Base-by-base conservation (phyloP, 768 basidiomycete species). In the Boletus sp. region DNA sequence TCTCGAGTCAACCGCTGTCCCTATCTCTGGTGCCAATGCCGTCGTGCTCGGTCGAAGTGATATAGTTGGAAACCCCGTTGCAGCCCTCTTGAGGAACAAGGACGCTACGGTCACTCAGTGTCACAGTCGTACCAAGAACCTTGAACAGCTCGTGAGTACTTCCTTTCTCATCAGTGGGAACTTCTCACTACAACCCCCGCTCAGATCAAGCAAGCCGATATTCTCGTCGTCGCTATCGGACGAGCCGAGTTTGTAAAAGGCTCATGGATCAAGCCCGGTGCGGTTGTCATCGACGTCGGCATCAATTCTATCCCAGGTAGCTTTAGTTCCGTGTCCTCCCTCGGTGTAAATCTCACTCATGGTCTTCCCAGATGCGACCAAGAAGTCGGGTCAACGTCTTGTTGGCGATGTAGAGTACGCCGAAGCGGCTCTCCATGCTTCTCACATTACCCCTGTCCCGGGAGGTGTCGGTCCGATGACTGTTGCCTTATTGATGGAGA, bases 391-490 rank as follows among this genome's bases (percentile, higher is more conserved):
- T 37, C 88, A 94, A 65, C 88, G 96, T 54, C 81, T 99, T 9
- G 94, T 98, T 53, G 97, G 97, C 37, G 97, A 99, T 72, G 95
- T 98, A 47, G 85, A 97, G 57, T 98, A 83, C 65, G 77, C 78
- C 8, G 78, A 87, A 7, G 95, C 92, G n/a, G 74, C 81, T 25
- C 66, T 75, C 42, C 83, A 88, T 54, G 96, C 97, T 2, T 90
- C 91, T 2, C 75, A 88, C 72, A 97, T 99, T 64, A 99, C 97
- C 0, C 97, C 97, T 21, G 97, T 99, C 25, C 97, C 97, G 0
- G 97, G 97, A 71, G 97, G 97, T 53, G 97, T 99, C 49, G 97
- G 97, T 13, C 97, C 97, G n/a, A 97, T 98, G 95, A 99, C 97
- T 14, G 97, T 99, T 54, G 97, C 97, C 21, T 80, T 98, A 77